Base-by-base conservation (phyloP, 805 yeast genomes). In the Pichia kluyveri region DNA sequence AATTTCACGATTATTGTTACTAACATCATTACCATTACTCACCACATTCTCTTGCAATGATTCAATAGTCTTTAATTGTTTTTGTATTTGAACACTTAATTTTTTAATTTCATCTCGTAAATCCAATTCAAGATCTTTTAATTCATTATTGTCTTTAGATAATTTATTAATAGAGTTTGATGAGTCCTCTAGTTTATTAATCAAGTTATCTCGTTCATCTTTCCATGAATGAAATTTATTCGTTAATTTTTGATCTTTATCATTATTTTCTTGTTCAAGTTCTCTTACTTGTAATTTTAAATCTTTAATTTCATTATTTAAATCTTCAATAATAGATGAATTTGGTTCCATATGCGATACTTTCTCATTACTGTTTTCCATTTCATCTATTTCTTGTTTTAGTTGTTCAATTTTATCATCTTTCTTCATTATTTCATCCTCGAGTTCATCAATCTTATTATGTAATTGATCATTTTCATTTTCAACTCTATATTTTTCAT, bases 241-340 rank as follows among this genome's bases (percentile, higher is more conserved):
- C 2, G 12, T 18, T n/a, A 37, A 18, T 37, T 37, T 11, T 9
- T 37, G 10, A 18, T 37, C 15, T 37, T 37, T 8, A 19, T 47
- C 52, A 37, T 51, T 50, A 19, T 48, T 45, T 41, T 45, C 48
- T 3, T 30, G 14, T 37, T 39, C 23, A 31, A 58, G 41, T 37
- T 55, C 48, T 23, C 49, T 44, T 14, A 50, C 32, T 27, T 45
- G 31, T 6, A n/a, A 19, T 15, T 44, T 31, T 23, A 62, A 41
- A 1, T 51, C 42, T 23, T 9, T 37, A 18, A 17, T 37, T 37
- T 37, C 23, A 10, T 37, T 14, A 17, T 37, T 55, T 57, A 26
- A 57, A 58, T 46, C 64, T 68, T 34, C 37, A 34, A 10, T 34
- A 34, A 34, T 34, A 6, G 3, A 15, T 2, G 37, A 34, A 14